Evolutionary conservation across 345 rosid species (phyloP).

Genomic region (Eucalyptus caleyi): DNA sequence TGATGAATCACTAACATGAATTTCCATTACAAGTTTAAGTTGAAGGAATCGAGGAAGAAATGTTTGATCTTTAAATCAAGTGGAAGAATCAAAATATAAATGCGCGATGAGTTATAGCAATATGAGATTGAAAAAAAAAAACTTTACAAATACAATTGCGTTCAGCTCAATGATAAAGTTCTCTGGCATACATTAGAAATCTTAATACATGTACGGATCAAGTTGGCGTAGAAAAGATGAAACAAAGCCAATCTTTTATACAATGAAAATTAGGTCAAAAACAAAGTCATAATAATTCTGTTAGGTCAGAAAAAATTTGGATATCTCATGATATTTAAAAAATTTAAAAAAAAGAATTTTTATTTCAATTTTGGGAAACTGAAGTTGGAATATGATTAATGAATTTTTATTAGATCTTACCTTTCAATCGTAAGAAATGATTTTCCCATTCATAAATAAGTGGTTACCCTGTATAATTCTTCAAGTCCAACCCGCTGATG

Average conservation of each 20-base stretch:
- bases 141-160: not conserved
- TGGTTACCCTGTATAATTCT: too few relatives aligned
- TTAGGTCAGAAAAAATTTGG: not conserved
- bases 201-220: not conserved
- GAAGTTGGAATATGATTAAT: too few relatives aligned
- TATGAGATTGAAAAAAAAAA: too few relatives aligned
- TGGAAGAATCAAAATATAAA: not conserved
- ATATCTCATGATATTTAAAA: not conserved
- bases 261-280: not conserved
- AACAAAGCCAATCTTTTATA: not conserved
- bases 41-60: not conserved
- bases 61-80: not conserved
- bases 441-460: too few relatives aligned
- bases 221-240: rapidly evolving
- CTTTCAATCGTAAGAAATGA: too few relatives aligned
- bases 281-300: not conserved
- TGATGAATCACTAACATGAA: not conserved
- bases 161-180: rapidly evolving
- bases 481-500: too few relatives aligned
- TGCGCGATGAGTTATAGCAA: rapidly evolving
- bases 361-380: too few relatives aligned
- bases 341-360: rapidly evolving
- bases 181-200: not conserved
- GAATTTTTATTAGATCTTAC: too few relatives aligned
- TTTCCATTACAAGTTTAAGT: not conserved